A percentile compares a stretch with the other conserved stretches of the same genome.
phyloP scores from a whole-genome alignment of 2,329 filamentous ascomycete species.

The Chlorencoelia australis region DNA sequence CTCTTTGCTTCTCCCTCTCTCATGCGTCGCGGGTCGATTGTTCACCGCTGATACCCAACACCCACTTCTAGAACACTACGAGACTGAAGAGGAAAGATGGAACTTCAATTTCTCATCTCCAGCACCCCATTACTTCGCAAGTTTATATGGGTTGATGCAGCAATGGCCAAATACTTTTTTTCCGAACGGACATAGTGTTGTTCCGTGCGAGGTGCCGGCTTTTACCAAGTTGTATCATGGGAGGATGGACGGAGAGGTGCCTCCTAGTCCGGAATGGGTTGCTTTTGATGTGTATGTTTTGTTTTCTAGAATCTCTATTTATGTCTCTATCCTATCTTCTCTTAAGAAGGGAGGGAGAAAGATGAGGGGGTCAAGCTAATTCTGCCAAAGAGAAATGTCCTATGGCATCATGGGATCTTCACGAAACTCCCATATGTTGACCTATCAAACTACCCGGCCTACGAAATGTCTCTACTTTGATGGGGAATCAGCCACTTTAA shows the following conservation, averaged over 20 bases:
- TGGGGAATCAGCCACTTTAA: constrained; percentile 38
- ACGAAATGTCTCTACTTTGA: constrained; percentile 40
- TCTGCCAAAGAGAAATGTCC: constrained; percentile 35
- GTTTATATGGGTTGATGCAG: constrained; percentile 35
- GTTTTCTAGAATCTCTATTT: neutral
- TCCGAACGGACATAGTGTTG: constrained; percentile 39
- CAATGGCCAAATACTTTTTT: constrained; percentile 43
- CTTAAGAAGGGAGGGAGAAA: too few species aligned
- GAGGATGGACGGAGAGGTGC: constrained; percentile 30
- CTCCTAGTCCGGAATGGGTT: constrained; percentile 41
- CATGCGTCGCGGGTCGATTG: too few species aligned
- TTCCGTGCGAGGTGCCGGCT: constrained; percentile 35
- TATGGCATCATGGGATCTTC: constrained; percentile 41
- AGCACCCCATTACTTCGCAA: constrained; percentile 39
- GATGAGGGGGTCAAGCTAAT: constrained; percentile 3
- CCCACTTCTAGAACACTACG: neutral
- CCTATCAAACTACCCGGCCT: constrained; percentile 36
- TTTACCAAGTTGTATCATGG: constrained; percentile 42
- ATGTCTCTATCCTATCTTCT: too few species aligned
- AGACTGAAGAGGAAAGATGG: constrained; percentile 10
- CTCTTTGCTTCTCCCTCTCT: too few species aligned
- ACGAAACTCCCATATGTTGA: constrained; percentile 36
- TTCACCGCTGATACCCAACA: too few species aligned
- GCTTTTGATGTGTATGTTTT: constrained; percentile 35
- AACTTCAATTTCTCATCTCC: constrained; percentile 37